These are phyloP conservation scores for Aspergillus sojae DNA, from an alignment of 2,329 filamentous ascomycete genomes.

Conservation along the genomic window DNA sequence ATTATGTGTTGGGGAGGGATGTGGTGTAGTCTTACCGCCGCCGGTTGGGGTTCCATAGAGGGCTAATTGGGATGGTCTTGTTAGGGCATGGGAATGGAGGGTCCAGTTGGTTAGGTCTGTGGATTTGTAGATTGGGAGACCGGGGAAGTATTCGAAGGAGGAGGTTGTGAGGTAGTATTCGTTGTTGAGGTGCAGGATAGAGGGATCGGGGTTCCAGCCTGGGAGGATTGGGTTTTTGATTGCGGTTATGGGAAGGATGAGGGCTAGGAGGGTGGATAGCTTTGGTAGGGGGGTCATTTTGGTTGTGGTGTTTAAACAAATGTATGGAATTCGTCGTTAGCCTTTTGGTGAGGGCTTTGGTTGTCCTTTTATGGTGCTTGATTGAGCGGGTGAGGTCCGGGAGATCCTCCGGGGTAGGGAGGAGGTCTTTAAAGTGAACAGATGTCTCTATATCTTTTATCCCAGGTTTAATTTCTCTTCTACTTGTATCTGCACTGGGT, in stretches of 20 bases:
- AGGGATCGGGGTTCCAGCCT: constrained; percentile 9
- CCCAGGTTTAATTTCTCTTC: not conserved
- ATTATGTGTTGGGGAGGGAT: not conserved
- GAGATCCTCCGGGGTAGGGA: not conserved
- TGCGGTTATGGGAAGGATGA: not conserved
- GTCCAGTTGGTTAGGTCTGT: constrained; percentile 7
- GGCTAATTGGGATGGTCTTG: not conserved
- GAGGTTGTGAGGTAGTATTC: constrained; percentile 9
- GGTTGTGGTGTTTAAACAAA: not conserved
- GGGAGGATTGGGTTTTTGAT: constrained; percentile 2
- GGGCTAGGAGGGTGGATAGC: not conserved
- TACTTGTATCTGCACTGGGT: not conserved
- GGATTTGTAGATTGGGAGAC: constrained; percentile 11
- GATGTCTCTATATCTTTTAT: not conserved
- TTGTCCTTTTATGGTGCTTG: not conserved
- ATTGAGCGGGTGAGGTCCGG: not conserved
- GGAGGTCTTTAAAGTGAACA: not conserved
- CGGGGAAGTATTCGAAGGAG: constrained; percentile 7
- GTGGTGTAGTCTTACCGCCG: not conserved
- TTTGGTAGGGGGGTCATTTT: not conserved
- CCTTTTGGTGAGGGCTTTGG: not conserved
- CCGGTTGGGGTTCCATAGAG: constrained; percentile 1
- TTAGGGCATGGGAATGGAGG: constrained; percentile 4
- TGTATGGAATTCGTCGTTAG: not conserved
- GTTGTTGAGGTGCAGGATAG: constrained; percentile 1